These are phyloP conservation scores for Aquanectria penicillioides DNA, from an alignment of 2,329 filamentous ascomycete species.

Conservation along the genomic window DNA sequence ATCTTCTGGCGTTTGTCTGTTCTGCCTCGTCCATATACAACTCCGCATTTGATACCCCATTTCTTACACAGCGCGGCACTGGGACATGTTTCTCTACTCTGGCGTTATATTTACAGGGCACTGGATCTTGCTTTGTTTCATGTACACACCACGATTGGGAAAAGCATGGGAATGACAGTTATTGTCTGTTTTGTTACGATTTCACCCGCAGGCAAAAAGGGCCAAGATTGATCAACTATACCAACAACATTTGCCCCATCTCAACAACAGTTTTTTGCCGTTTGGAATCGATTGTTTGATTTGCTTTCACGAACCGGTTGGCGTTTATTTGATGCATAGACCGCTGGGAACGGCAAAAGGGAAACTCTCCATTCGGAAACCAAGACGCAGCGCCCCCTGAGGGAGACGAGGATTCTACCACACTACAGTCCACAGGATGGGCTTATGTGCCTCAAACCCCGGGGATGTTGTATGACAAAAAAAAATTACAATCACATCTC, in stretches of 20 bases:
- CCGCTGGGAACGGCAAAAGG: constrained; percentile 31
- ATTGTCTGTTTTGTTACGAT: constrained; percentile 28
- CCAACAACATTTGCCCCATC: constrained; percentile 30
- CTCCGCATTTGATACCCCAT: constrained; percentile 40
- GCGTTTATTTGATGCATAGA: constrained; percentile 39
- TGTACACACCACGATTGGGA: constrained; percentile 27
- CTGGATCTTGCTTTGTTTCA: constrained; percentile 29
- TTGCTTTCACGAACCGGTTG: constrained; percentile 31
- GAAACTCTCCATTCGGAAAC: constrained; percentile 33
- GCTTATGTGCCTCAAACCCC: constrained; percentile 23
- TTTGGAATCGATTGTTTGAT: constrained; percentile 35
- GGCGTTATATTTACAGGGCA: constrained; percentile 34
- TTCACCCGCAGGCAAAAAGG: constrained; percentile 37
- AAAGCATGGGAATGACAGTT: constrained; percentile 30
- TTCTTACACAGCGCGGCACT: constrained; percentile 25
- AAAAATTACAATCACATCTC: constrained; percentile 27
- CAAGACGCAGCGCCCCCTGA: constrained; percentile 7
- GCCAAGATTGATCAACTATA: constrained; percentile 30
- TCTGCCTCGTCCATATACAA: constrained; percentile 32
- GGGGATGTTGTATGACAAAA: constrained; percentile 11
- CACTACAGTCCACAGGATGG: constrained; percentile 28
- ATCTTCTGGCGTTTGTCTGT: constrained; percentile 27
- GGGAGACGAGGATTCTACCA: constrained; percentile 10
- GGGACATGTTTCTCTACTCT: constrained; percentile 35
- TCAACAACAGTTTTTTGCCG: constrained; percentile 30